Conservation (phyloP, 805 yeast species). For the Candida morakotiae region DNA sequence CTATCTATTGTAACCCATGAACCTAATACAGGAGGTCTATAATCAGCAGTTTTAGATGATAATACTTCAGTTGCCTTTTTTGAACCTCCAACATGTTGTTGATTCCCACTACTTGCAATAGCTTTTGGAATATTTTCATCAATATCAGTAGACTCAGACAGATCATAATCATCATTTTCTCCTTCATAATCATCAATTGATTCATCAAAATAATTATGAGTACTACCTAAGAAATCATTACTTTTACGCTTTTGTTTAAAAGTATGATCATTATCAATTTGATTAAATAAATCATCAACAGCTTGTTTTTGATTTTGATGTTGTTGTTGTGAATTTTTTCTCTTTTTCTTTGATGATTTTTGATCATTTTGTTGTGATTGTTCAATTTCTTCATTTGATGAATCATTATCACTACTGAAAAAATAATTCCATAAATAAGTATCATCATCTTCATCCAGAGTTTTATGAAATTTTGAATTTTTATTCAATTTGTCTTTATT, state of each 20-base stretch:
- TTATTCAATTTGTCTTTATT: slow-evolving; percentile 9
- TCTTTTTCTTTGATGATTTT: slow-evolving; percentile 7
- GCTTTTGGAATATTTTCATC: slow-evolving; percentile 79
- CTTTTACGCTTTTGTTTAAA: slow-evolving; percentile 4
- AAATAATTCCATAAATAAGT: slow-evolving; percentile 73
- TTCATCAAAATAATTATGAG: slow-evolving; percentile 1
- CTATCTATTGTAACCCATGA: slow-evolving; percentile 80
- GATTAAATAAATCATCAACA: slow-evolving; percentile 20
- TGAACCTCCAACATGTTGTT: slow-evolving; percentile 42
- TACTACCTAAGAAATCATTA: background rate
- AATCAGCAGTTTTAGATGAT: slow-evolving; percentile 79
- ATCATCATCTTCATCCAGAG: slow-evolving; percentile 55
- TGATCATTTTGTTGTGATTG: background rate
- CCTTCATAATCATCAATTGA: background rate
- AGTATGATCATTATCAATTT: slow-evolving; percentile 18
- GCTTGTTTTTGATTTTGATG: background rate
- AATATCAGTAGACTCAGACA: slow-evolving; percentile 93
- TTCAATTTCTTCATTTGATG: slow-evolving; percentile 21
- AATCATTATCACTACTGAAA: slow-evolving; percentile 43
- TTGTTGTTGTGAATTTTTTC: no score
- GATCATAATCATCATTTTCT: slow-evolving; percentile 39
- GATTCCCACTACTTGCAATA: slow-evolving; percentile 41
- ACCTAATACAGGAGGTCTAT: slow-evolving; percentile 88
- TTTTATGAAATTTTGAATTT: slow-evolving; percentile 9
- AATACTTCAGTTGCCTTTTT: slow-evolving; percentile 90